A percentile compares a stretch with the other conserved stretches of the same genome.
Evolutionary conservation across 1,284 basidiomycete genomes (phyloP).

Genomic region (Cryptococcus sp.): DNA sequence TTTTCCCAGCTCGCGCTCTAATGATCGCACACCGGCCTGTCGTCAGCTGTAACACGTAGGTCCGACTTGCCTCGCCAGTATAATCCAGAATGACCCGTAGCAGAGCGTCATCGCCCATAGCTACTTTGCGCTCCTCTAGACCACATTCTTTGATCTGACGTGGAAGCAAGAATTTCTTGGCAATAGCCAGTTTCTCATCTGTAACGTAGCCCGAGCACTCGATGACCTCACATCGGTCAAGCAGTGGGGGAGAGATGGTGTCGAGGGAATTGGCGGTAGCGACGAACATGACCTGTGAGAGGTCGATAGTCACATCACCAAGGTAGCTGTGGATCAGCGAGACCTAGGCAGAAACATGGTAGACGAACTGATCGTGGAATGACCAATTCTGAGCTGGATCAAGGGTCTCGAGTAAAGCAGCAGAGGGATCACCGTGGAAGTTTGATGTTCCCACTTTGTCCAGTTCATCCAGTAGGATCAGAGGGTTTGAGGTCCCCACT

Average conservation of each 20-base stretch:
- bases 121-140: slow-evolving; percentile 70
- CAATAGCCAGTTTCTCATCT: slow-evolving; percentile 90
- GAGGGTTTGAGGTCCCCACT: slow-evolving; percentile 91
- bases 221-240: slow-evolving; percentile 94
- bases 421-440: slow-evolving; percentile 76
- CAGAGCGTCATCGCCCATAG: slow-evolving; percentile 66
- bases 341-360: not conserved
- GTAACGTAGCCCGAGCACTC: slow-evolving; percentile 94
- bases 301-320: slow-evolving; percentile 93
- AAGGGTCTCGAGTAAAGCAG: slow-evolving; percentile 91
- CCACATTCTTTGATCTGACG: slow-evolving; percentile 90
- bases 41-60: slow-evolving; percentile 26
- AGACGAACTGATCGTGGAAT: slow-evolving; percentile 82
- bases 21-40: slow-evolving; percentile 85
- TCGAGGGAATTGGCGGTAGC: slow-evolving; percentile 80
- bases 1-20: slow-evolving; percentile 81
- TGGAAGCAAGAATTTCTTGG: slow-evolving; percentile 81
- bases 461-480: slow-evolving; percentile 93
- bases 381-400: slow-evolving; percentile 96
- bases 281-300: slow-evolving; percentile 91
- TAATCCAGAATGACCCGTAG: slow-evolving; percentile 89
- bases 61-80: slow-evolving; percentile 89
- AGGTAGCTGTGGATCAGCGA: slow-evolving; percentile 28
- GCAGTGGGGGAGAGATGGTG: slow-evolving; percentile 88
- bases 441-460: slow-evolving; percentile 62